Percentiles rank a stretch among this genome's conserved stretches.
Conservation (phyloP, 768 basidiomycete genomes). For the Xerocomellus chrysenteron region DNA sequence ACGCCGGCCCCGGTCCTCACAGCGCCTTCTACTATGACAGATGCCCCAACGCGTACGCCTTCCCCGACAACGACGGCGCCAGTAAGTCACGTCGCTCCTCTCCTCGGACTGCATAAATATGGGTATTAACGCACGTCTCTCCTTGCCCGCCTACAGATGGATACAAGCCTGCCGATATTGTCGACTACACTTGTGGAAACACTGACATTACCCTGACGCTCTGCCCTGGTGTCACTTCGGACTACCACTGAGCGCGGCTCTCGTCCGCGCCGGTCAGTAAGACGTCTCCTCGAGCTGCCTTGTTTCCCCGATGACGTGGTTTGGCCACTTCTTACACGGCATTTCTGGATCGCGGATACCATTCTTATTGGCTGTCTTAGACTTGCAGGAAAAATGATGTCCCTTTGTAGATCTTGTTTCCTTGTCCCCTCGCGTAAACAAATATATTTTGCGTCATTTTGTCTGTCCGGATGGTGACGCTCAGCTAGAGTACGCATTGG, state of each 20-base stretch:
- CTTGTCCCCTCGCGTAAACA: neutral
- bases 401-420: neutral
- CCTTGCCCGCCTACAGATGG: constrained; percentile 13
- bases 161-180: constrained; percentile 28
- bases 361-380: neutral
- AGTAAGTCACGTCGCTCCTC: constrained; percentile 9
- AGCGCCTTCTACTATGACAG: constrained; percentile 29
- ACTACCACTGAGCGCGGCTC: constrained; percentile 4
- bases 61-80: constrained; percentile 34
- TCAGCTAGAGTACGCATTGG: neutral
- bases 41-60: constrained; percentile 33
- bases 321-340: neutral
- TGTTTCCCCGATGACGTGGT: neutral
- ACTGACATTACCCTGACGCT: constrained; percentile 30
- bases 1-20: constrained; percentile 31
- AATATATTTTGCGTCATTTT: neutral
- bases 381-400: neutral
- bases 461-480: neutral
- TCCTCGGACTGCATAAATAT: neutral
- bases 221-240: constrained; percentile 26
- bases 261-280: neutral
- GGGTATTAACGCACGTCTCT: neutral
- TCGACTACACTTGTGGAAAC: constrained; percentile 30
- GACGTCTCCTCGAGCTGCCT: neutral
- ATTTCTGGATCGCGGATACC: neutral